A percentile compares a stretch with the other conserved stretches of the same genome.
phyloP scores from a whole-genome alignment of 805 yeast genomes.

The Zygosaccharomyces kombuchaensis region DNA sequence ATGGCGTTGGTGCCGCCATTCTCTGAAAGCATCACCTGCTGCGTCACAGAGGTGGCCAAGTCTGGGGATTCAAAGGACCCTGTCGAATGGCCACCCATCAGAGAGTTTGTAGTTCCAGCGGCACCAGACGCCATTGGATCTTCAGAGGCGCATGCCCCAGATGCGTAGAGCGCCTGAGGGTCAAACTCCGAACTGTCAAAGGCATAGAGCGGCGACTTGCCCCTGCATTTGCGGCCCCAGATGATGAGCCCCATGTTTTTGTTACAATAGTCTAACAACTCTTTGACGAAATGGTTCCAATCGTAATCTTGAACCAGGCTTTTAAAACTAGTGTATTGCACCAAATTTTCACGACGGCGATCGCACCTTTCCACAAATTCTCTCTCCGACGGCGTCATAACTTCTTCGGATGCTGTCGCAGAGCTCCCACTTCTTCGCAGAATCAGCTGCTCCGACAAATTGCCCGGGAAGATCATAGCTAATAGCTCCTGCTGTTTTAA shows the following conservation, averaged over 20 bases:
- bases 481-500: slow-evolving; percentile 47
- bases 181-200: slow-evolving; percentile 26
- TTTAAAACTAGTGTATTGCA: slow-evolving; percentile 43
- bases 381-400: slow-evolving; percentile 66
- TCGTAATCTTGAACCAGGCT: slow-evolving; percentile 68
- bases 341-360: slow-evolving; percentile 60
- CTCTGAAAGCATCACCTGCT: slow-evolving; percentile 4
- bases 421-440: slow-evolving; percentile 21
- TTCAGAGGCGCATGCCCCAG: slow-evolving; percentile 18
- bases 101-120: background rate
- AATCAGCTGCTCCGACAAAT: slow-evolving; percentile 44
- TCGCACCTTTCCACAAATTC: slow-evolving; percentile 76
- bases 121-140: background rate
- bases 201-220: slow-evolving; percentile 25
- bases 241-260: slow-evolving; percentile 68
- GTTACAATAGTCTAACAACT: slow-evolving; percentile 69
- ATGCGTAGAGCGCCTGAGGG: slow-evolving; percentile 21
- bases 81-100: background rate
- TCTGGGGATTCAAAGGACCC: slow-evolving; percentile 9
- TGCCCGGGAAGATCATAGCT: slow-evolving; percentile 68
- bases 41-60: slow-evolving; percentile 1
- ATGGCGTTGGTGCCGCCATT: background rate
- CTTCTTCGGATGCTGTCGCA: slow-evolving; percentile 29
- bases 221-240: slow-evolving; percentile 57
- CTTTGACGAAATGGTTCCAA: slow-evolving; percentile 81